Conservation (phyloP, 345 rosid species). For the Ricinus communis region DNA sequence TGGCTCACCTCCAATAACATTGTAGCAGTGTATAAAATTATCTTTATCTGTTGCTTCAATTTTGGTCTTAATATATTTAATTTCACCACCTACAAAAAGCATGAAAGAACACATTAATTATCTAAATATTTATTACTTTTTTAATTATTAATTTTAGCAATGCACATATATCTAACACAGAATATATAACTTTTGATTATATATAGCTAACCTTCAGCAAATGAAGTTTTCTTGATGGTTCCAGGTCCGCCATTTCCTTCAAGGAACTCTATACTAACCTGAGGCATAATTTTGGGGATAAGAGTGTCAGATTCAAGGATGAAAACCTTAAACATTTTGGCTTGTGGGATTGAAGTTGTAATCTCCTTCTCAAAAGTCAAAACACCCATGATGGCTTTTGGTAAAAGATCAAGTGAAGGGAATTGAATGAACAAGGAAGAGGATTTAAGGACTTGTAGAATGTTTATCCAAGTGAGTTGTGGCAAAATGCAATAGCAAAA, state of each 20-base stretch:
- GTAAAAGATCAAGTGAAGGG: neutral
- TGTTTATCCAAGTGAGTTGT: neutral
- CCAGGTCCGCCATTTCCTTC: constrained; percentile 17
- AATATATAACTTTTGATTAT: neutral
- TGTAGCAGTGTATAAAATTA: constrained; percentile 28
- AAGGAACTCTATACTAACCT: neutral
- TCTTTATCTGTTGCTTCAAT: constrained; percentile 46
- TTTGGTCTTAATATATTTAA: constrained; percentile 31
- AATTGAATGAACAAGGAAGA: neutral
- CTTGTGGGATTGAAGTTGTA: neutral
- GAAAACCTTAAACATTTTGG: constrained; percentile 7
- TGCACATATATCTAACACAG: too few species aligned
- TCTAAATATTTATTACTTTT: too few species aligned
- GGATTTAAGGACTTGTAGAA: neutral
- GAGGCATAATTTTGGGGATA: neutral
- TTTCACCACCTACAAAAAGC: constrained; percentile 24
- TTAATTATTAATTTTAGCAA: too few species aligned
- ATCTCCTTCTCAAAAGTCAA: neutral
- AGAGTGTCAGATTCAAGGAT: neutral
- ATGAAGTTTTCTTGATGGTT: neutral
- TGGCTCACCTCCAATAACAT: constrained; percentile 30
- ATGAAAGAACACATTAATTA: too few species aligned
- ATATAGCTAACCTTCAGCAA: neutral
- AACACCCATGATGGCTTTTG: constrained; percentile 3
- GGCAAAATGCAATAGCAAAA: neutral